Evolutionary conservation across 257 asterid genomes (phyloP).

Genomic region (Nicotiana benthamiana): DNA sequence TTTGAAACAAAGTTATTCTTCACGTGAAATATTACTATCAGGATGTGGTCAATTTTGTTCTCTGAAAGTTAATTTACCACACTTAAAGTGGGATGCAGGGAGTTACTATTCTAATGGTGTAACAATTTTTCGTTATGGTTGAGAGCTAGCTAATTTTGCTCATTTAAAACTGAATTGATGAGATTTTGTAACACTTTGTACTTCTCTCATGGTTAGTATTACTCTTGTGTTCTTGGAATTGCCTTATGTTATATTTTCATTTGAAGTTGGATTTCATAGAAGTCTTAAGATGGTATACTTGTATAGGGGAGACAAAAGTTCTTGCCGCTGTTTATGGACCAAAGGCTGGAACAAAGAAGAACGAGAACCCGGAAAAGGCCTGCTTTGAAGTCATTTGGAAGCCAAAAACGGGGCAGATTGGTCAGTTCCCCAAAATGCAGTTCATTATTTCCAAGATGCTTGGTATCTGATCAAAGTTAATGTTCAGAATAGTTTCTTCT

Average conservation of each 20-base stretch:
- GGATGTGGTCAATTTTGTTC: background rate
- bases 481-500: background rate
- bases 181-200: background rate
- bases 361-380: slow-evolving; percentile 91
- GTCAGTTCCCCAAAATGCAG: slow-evolving; percentile 23
- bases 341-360: slow-evolving; percentile 87
- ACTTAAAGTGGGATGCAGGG: background rate
- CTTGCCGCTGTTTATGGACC: slow-evolving; percentile 97
- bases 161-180: background rate
- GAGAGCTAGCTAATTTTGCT: background rate
- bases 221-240: background rate
- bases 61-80: background rate
- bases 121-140: background rate
- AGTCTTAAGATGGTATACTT: background rate
- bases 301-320: slow-evolving; percentile 79
- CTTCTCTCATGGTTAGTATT: background rate
- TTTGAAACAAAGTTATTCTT: no score
- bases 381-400: slow-evolving; percentile 90
- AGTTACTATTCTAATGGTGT: background rate
- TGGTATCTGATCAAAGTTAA: background rate
- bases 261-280: background rate
- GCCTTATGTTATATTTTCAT: background rate
- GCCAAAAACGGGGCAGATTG: slow-evolving; percentile 77
- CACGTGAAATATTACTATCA: background rate
- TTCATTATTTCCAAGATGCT: background rate